Evolutionary conservation across 306 rosid species (phyloP), one percentile per base, ranked within the genome.

Genomic region (Fagus crenata): DNA sequence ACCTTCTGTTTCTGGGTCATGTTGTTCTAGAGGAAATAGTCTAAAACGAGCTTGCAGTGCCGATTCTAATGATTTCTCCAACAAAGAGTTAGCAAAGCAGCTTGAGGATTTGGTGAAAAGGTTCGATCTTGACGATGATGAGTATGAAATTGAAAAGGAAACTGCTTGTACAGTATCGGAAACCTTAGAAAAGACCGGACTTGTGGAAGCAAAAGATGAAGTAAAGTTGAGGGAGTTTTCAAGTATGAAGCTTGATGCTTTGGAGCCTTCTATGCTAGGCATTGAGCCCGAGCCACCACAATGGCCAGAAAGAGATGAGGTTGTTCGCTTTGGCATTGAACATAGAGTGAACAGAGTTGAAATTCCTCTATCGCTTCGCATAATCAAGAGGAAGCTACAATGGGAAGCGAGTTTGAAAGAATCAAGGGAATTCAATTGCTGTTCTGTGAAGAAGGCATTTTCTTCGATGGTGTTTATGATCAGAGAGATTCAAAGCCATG

Each of bases 231-330:
- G 49, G 69, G 63, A 67, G 32, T 74, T 75, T 73, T 8, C 76
- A 15, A 69, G 81, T n/a, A 42, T 55, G 53, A 73, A 78, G 75
- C 82, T 63, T 41, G 83, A 79, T 18, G n/a, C 74, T 73, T 69
- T 87, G 83, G 85, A 81, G 49, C 96, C 92, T 69, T 80, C 89
- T 59, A 53, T 78, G 22, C 77, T 85, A 6, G 93, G 90, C 4
- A 81, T 91, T 67, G 54, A 80, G 78, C 91, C 92, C 0, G 85
- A 91, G 73, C 88, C 92, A 67, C 89, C 91, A 0, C 78, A 81
- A 55, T 89, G 93, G 93, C 89, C 87, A 1, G 97, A 91, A 54
- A 85, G 89, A 73, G 86, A 79, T 31, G 86, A 86, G 79, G 70
- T 86, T n/a, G 40, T 81, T 54, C 75, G 87, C 43, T 63, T 69